Percentiles rank a stretch among this genome's conserved stretches.
Evolutionary conservation across 2,329 filamentous ascomycete genomes (phyloP).

Genomic region (Phyllosticta capitalensis): DNA sequence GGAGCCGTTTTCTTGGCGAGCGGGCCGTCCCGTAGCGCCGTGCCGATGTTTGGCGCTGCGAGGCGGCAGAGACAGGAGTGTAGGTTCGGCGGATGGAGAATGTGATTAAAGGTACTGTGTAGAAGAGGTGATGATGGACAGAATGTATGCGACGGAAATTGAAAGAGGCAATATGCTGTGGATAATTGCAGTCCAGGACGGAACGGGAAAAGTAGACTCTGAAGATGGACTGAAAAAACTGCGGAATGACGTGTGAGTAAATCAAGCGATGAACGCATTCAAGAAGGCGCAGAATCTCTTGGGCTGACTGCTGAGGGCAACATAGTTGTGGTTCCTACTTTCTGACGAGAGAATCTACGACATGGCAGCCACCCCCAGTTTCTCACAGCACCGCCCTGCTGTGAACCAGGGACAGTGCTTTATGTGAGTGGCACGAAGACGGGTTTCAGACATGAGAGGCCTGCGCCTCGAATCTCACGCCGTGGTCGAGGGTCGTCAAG

Average conservation of each 20-base stretch:
- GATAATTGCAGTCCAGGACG: too few relatives aligned
- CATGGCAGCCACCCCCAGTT: neutral
- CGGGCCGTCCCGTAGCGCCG: neutral
- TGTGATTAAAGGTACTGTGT: neutral
- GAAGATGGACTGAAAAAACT: too few relatives aligned
- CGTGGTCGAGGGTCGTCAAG: neutral
- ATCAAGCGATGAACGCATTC: too few relatives aligned
- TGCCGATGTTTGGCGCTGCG: neutral
- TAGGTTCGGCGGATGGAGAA: neutral
- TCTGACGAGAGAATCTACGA: too few relatives aligned
- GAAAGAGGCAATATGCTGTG: too few relatives aligned
- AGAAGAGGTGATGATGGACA: neutral
- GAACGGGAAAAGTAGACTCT: too few relatives aligned
- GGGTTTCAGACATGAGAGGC: neutral
- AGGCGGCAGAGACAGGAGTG: neutral
- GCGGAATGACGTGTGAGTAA: too few relatives aligned
- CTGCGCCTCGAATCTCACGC: neutral
- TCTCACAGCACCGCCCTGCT: neutral
- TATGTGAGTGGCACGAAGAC: neutral
- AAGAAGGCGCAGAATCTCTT: too few relatives aligned
- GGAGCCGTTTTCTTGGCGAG: neutral
- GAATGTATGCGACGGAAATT: too few relatives aligned
- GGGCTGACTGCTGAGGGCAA: too few relatives aligned
- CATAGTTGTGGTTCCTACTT: too few relatives aligned
- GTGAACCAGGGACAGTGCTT: neutral